Evolutionary conservation across 1,284 basidiomycete genomes (phyloP).

Genomic region (Irpex sp.): DNA sequence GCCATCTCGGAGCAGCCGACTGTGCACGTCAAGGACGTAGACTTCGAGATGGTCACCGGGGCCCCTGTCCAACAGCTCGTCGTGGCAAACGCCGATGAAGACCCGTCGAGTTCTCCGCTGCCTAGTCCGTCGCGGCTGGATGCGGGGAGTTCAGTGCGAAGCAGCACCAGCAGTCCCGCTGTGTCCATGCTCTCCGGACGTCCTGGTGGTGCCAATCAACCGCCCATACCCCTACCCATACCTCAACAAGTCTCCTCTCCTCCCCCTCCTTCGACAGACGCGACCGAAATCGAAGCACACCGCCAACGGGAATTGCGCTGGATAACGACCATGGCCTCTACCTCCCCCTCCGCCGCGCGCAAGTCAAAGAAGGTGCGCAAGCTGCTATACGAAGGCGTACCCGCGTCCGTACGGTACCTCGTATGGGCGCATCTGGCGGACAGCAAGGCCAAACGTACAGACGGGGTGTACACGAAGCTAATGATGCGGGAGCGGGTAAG

Average conservation of each 20-base stretch:
- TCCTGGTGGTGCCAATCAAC: neutral
- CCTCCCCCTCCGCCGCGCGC: constrained; percentile 65
- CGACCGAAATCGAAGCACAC: constrained; percentile 57
- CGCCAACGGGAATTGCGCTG: constrained; percentile 73
- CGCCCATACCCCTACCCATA: neutral
- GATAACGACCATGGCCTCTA: constrained; percentile 64
- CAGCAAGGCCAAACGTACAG: constrained; percentile 63
- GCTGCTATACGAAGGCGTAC: constrained; percentile 61
- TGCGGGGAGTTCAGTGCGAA: constrained; percentile 31
- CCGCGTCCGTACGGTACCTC: constrained; percentile 38
- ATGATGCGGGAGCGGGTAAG: constrained; percentile 53
- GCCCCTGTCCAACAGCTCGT: constrained; percentile 34
- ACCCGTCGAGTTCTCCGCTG: constrained; percentile 39
- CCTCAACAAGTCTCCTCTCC: neutral
- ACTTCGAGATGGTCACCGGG: constrained; percentile 74
- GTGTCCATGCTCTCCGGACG: constrained; percentile 37
- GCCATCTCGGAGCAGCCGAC: constrained; percentile 35
- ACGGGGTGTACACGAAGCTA: constrained; percentile 69
- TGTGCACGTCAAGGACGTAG: constrained; percentile 73
- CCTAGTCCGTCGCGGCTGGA: constrained; percentile 29
- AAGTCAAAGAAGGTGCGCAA: constrained; percentile 66
- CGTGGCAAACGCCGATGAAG: constrained; percentile 48
- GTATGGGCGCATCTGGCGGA: constrained; percentile 72
- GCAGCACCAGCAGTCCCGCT: constrained; percentile 49
- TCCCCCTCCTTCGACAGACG: neutral